Percentiles rank a stretch among this genome's conserved stretches.
These are phyloP conservation scores for Extremus antarcticus DNA, from an alignment of 495 filamentous ascomycete species.

Conservation along the genomic window DNA sequence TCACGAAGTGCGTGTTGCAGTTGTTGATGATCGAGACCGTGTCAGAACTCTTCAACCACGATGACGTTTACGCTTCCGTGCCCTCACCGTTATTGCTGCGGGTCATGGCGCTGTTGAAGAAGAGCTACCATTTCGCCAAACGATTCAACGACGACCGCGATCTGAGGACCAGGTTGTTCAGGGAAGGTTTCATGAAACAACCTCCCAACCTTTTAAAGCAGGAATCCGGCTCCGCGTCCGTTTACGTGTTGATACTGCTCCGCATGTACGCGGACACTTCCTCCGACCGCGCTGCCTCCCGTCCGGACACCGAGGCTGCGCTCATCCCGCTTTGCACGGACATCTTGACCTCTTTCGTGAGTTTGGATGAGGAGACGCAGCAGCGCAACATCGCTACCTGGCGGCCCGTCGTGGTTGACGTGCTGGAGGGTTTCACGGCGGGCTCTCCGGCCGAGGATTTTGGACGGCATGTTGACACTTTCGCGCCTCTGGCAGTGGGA, in stretches of 20 bases:
- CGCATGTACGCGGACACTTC: slow-evolving; percentile 91
- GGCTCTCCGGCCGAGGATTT: slow-evolving; percentile 73
- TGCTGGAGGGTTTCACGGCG: slow-evolving; percentile 85
- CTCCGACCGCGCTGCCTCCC: slow-evolving; percentile 66
- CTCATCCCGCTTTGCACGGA: slow-evolving; percentile 91
- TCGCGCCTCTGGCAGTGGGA: slow-evolving; percentile 79
- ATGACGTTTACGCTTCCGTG: slow-evolving; percentile 87
- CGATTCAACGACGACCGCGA: slow-evolving; percentile 97
- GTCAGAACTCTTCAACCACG: slow-evolving; percentile 94
- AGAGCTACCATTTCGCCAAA: slow-evolving; percentile 89
- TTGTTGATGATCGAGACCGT: slow-evolving; percentile 99
- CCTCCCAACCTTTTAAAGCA: slow-evolving; percentile 98
- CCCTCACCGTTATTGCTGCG: slow-evolving; percentile 79
- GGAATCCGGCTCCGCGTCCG: slow-evolving; percentile 81
- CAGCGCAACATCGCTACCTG: slow-evolving; percentile 93
- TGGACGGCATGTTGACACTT: slow-evolving; percentile 60
- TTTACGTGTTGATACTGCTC: slow-evolving; percentile 87
- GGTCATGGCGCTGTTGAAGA: slow-evolving; percentile 86
- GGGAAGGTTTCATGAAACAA: slow-evolving; percentile 99
- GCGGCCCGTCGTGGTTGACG: slow-evolving; percentile 93
- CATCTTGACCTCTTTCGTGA: slow-evolving; percentile 71
- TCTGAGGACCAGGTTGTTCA: slow-evolving; percentile 83
- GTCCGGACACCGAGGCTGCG: slow-evolving; percentile 73
- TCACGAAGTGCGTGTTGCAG: slow-evolving; percentile 96
- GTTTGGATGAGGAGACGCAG: slow-evolving; percentile 85